Base-by-base conservation (phyloP, 2,329 filamentous ascomycete genomes). In the Monilinia aucupariae region DNA sequence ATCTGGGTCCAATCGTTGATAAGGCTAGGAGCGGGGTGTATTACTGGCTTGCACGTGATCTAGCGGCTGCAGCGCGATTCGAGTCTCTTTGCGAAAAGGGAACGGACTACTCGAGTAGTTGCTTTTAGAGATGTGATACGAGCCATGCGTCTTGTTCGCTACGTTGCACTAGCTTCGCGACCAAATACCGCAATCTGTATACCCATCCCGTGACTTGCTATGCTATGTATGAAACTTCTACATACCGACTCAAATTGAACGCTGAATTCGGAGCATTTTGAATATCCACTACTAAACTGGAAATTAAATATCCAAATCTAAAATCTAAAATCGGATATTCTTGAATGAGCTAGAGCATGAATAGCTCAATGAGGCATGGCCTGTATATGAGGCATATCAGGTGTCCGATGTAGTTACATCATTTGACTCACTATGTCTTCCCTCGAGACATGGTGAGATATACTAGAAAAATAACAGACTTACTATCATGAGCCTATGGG, bases 11-110 rank as follows among this genome's bases (percentile, higher is more conserved):
- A 56, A 56, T 56, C n/a, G 20, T 39, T 20, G 25, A 43, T 39
- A 41, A 53, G 47, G 34, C 48, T 22, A 43, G 47, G 22, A 60
- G 58, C 58, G 48, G 58, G 52, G 58, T 60, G 37, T 41, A 52
- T 50, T n/a, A 47, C 49, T 45, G 22, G 39, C n/a, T 13, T 47
- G 17, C 48, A 53, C 25, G 37, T 53, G 59, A 54, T 54, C 39
- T 34, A 13, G 15, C n/a, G 59, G 27, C 13, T 34, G 59, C 27
- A 53, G 48, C n/a, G 27, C 37, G 45, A 53, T 17, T 53, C 12
- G 4, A 47, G n/a, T 37, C 15, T 27, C 15, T 45, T 34, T 41
- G 59, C n/a, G 20, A 37, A 34, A 22, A 30, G 13, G 20, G 49
- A 37, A 47, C 15, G 37, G 20, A 20, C 34, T 34, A 34, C 34